phyloP scores from a whole-genome alignment of 2,329 filamentous ascomycete species.

The Onygenales sp. region DNA sequence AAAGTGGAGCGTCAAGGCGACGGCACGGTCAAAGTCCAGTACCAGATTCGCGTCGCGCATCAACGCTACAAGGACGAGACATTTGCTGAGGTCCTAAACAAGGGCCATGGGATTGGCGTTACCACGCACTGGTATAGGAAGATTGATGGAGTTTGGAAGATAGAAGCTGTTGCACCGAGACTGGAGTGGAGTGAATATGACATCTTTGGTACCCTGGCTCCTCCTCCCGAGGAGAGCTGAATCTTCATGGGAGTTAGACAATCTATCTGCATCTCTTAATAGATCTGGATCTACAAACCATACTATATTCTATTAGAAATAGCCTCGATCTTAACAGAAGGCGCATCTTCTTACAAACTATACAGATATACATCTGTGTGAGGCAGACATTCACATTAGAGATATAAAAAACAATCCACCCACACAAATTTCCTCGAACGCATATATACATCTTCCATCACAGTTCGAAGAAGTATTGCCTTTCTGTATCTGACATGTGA shows the following conservation, averaged over 20 bases:
- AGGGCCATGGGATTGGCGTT: slow-evolving; percentile 51
- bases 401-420: too few species aligned
- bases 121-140: slow-evolving; percentile 51
- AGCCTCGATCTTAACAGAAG: too few species aligned
- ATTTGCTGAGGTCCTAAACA: slow-evolving; percentile 41
- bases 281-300: background rate
- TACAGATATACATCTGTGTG: too few species aligned
- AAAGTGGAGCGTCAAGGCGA: slow-evolving; percentile 51
- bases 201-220: slow-evolving; percentile 2
- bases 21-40: slow-evolving; percentile 50
- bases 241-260: background rate
- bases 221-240: slow-evolving; percentile 1
- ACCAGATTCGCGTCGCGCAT: slow-evolving; percentile 54
- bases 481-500: too few species aligned
- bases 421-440: too few species aligned
- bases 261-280: background rate
- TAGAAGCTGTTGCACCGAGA: slow-evolving; percentile 46
- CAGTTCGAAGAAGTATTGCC: too few species aligned
- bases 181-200: slow-evolving; percentile 45
- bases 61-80: slow-evolving; percentile 49
- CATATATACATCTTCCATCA: too few species aligned
- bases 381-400: too few species aligned
- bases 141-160: slow-evolving; percentile 52
- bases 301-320: too few species aligned
- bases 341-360: too few species aligned